These are phyloP conservation scores for Thermothelomyces thermophilus DNA, from an alignment of 2,329 filamentous ascomycete genomes.

Conservation along the genomic window DNA sequence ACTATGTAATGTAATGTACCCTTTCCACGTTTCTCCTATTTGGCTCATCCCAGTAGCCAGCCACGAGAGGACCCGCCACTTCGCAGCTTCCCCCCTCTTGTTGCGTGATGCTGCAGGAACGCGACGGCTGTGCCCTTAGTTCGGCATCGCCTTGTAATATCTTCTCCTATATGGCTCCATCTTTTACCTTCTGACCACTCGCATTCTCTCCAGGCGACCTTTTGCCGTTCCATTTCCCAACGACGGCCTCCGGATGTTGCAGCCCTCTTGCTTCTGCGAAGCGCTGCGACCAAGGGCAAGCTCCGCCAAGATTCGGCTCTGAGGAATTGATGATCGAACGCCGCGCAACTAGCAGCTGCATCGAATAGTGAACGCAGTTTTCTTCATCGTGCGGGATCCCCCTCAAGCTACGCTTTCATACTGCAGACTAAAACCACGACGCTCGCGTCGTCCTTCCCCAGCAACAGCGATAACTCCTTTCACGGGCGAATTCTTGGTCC, in stretches of 20 bases:
- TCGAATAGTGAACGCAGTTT: background rate
- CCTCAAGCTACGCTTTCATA: background rate
- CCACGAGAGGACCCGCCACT: slow-evolving; percentile 5
- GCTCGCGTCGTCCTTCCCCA: background rate
- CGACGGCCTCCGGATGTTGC: background rate
- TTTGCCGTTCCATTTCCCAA: background rate
- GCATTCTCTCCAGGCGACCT: background rate
- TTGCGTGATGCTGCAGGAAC: slow-evolving; percentile 10
- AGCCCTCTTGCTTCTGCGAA: background rate
- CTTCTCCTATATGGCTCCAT: slow-evolving; percentile 6
- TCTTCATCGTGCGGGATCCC: background rate
- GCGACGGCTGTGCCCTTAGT: background rate
- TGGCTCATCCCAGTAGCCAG: background rate
- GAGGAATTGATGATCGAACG: background rate
- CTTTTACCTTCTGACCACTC: slow-evolving; percentile 5
- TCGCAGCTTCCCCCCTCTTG: background rate
- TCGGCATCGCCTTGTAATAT: slow-evolving; percentile 2
- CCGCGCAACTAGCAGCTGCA: background rate
- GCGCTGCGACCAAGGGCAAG: background rate
- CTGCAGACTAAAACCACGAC: background rate
- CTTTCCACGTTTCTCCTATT: slow-evolving; percentile 6
- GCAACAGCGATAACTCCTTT: background rate
- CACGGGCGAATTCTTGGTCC: background rate
- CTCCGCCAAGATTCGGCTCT: background rate
- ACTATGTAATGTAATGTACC: too few relatives aligned